Evolutionary conservation across 495 filamentous ascomycete genomes (phyloP).

Genomic region (Penicillium pulvis): DNA sequence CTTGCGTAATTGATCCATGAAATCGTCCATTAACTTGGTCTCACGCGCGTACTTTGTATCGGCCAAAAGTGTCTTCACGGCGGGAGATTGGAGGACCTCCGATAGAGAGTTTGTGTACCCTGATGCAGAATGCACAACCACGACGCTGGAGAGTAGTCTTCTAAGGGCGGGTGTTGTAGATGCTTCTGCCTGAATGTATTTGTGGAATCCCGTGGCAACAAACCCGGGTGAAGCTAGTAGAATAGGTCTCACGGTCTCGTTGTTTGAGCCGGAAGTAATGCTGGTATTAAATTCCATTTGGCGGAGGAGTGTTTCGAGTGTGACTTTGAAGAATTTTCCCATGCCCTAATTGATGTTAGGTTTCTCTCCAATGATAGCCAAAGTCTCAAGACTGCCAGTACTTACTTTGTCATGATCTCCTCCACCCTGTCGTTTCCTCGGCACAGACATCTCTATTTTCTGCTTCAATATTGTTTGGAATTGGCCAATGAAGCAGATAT

Average conservation of each 20-base stretch:
- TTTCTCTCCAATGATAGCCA: neutral
- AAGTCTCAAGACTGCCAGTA: neutral
- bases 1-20: conserved; percentile 74
- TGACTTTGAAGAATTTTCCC: conserved; percentile 77
- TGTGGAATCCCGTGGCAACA: conserved; percentile 75
- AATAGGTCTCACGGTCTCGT: conserved; percentile 60
- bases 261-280: conserved; percentile 38
- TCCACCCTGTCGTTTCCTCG: conserved; percentile 68
- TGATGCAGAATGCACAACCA: conserved; percentile 80
- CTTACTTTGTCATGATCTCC: conserved; percentile 66
- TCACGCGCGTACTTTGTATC: conserved; percentile 88
- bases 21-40: conserved; percentile 82
- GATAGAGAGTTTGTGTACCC: conserved; percentile 84
- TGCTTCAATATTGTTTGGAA: conserved; percentile 87
- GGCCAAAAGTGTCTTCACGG: conserved; percentile 72
- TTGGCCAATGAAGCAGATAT: conserved; percentile 91
- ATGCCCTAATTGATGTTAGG: conserved; percentile 55
- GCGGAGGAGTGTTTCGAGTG: conserved; percentile 71
- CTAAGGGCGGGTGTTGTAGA: conserved; percentile 56
- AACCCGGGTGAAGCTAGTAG: conserved; percentile 91
- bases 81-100: conserved; percentile 78
- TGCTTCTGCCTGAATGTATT: conserved; percentile 75
- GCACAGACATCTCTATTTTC: conserved; percentile 79
- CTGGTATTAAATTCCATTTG: conserved; percentile 72
- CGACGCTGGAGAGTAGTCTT: conserved; percentile 63